These are phyloP conservation scores for Acacia pycnantha DNA, from an alignment of 331 rosid species.

Conservation along the genomic window DNA sequence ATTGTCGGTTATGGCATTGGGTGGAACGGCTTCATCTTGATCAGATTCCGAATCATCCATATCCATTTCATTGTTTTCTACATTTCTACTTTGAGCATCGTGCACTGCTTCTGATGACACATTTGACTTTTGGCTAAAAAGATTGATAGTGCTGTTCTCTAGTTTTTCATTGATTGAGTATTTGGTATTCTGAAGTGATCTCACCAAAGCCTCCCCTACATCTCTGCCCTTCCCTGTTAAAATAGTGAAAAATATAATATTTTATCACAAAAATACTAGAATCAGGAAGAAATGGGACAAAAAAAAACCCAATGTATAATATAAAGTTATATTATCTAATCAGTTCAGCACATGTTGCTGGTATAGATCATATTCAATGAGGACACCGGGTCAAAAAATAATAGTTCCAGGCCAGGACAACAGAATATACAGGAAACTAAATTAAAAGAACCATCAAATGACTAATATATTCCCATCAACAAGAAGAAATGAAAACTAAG, in stretches of 20 bases:
- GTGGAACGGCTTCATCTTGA: conserved; percentile 38
- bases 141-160: conserved; percentile 57
- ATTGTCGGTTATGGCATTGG: conserved; percentile 14
- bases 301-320: not conserved
- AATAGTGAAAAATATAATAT: conserved; percentile 9
- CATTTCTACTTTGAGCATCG: conserved; percentile 28
- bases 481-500: conserved; percentile 15
- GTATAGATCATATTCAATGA: conserved; percentile 7
- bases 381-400: not conserved
- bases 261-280: conserved; percentile 6
- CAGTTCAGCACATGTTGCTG: not conserved
- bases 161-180: conserved; percentile 81
- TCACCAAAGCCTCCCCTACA: conserved; percentile 81
- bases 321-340: not conserved
- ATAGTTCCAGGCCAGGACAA: conserved; percentile 4
- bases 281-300: conserved; percentile 12
- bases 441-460: conserved; percentile 11
- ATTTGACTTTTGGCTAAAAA: conserved; percentile 52
- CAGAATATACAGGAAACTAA: not conserved
- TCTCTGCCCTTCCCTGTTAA: conserved; percentile 70
- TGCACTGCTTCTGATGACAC: conserved; percentile 35
- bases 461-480: conserved; percentile 12
- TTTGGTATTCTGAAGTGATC: conserved; percentile 77
- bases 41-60: conserved; percentile 49
- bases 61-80: conserved; percentile 40